Evolutionary conservation across 345 rosid genomes (phyloP).

Genomic region (Crucihimalaya himalaica): DNA sequence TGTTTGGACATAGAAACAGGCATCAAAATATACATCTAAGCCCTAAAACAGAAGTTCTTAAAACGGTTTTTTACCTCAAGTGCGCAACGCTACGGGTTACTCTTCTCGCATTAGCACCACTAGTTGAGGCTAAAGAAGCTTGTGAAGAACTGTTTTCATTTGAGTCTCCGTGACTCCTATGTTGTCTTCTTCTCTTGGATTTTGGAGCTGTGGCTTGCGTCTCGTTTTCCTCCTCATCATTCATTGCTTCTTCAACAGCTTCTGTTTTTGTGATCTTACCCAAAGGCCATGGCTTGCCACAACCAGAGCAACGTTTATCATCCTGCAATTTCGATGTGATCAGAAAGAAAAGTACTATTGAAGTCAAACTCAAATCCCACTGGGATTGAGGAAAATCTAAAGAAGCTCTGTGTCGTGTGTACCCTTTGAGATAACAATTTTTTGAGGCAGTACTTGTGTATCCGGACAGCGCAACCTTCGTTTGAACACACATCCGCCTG

Average conservation of each 20-base stretch:
- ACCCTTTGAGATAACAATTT: conserved; percentile 61
- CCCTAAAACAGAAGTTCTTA: not conserved
- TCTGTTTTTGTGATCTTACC: conserved; percentile 47
- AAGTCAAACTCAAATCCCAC: not conserved
- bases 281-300: conserved; percentile 59
- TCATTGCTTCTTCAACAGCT: conserved; percentile 49
- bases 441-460: conserved; percentile 81
- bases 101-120: conserved; percentile 47
- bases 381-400: not conserved
- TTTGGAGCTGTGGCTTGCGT: conserved; percentile 32
- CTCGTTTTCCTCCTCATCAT: conserved; percentile 47
- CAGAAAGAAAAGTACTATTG: not conserved
- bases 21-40: conserved; percentile 29
- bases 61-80: conserved; percentile 32
- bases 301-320: conserved; percentile 59
- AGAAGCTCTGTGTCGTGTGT: conserved; percentile 23
- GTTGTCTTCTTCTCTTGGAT: conserved; percentile 50
- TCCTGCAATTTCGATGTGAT: conserved; percentile 45
- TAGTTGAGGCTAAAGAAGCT: conserved; percentile 36
- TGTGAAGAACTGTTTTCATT: conserved; percentile 47
- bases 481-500: conserved; percentile 79
- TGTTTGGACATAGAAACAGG: conserved; percentile 11
- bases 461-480: conserved; percentile 61
- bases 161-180: conserved; percentile 31
- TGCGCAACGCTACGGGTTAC: conserved; percentile 54